Base-by-base conservation (phyloP, 179 eudicot genomes). In the Drosera spatulata region DNA sequence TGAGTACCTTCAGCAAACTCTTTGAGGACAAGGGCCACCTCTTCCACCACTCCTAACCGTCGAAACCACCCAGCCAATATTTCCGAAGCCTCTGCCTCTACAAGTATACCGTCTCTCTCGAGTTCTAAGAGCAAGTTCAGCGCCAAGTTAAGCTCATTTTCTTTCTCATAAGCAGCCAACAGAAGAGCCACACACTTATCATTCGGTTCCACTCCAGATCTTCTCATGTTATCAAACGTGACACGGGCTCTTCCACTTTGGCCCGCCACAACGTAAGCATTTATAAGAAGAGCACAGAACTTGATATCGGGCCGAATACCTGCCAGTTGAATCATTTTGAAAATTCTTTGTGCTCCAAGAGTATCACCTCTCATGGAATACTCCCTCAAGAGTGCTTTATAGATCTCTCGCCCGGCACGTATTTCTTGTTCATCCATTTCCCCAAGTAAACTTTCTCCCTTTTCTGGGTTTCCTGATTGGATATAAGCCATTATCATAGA, bases 401-500 rank as follows among this genome's bases (percentile, higher is more conserved):
- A 86, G 45, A 91, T 93, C 77, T 91, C 98, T 61, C 79, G 73
- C 42, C 87, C 87, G 15, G 96, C 88, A 65, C 78, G 84, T 2
- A 78, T 59, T 46, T 88, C 80, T 53, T 55, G 75, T 10, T 59
- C 60, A 54, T 89, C 96, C 93, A 84, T 82, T 82, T 91, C 96
- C 51, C 69, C 66, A 3, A 86, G 77, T 64, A 84, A 69, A 52
- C 33, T 62, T 64, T 88, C 98, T 51, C 82, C 95, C 50, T 63
- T 66, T 53, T 68, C 63, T 40, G 80, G 87, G 82, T 74, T 69
- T 38, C 71, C 77, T 49, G 85, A 89, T 73, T 95, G 78, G 13
- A 91, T 61, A 55, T 82, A 91, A 33, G 95, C 91, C 96, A 88
- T 91, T 77, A 91, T 76, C 81, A 91, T 88, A 10, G 98, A 80